Base-by-base conservation (phyloP, 2,329 filamentous ascomycete species). In the Juglanconis sp. region DNA sequence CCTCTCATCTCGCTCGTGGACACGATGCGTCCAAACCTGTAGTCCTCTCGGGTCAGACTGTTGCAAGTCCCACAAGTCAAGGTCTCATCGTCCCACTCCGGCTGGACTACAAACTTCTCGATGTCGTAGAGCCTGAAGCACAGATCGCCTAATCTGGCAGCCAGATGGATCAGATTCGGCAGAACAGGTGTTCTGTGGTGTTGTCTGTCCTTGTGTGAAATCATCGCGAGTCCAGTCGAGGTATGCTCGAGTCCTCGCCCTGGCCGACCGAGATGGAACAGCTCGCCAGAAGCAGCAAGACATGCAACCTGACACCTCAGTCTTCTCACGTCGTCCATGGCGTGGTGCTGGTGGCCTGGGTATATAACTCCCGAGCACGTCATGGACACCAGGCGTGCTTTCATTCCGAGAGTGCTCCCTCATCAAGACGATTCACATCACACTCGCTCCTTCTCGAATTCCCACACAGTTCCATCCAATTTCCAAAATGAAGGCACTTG, bases 321-420 rank as follows among this genome's bases (percentile, higher is more conserved):
- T 15, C 42, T 5, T n/a, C 11, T 13, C 7, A 10, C 30, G 9
- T 34, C 30, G 17, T 38, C n/a, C 7, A 17, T 11, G 7, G 4
- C 13, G 3, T 17, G 4, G 53, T 17, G 4, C 9, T 10, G 13
- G 4, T 5, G 34, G 24, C 15, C 8, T 46, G 7, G 38, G 35
- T 15, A 49, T 63, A 63, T 60, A 63, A 57, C 38, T 35, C 1
- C n/a, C 11, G 17, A 61, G 58, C 58, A 63, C 57, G 47, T 56
- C 51, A 61, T 52, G 53, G 13, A 47, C 11, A 38, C 24, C 31
- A 6, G 8, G 32, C 11, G 36, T n/a, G 8, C 24, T 35, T 13
- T 38, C 4, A 9, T n/a, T 17, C 31, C 13, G n/a, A 42, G 15
- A 35, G 36, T 30, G 11, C 11, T 35, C 9, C 17, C 10, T 11